Conservation (phyloP, 371 early-diverging fungal species). For the Thermomucor indicae-seudaticae region DNA sequence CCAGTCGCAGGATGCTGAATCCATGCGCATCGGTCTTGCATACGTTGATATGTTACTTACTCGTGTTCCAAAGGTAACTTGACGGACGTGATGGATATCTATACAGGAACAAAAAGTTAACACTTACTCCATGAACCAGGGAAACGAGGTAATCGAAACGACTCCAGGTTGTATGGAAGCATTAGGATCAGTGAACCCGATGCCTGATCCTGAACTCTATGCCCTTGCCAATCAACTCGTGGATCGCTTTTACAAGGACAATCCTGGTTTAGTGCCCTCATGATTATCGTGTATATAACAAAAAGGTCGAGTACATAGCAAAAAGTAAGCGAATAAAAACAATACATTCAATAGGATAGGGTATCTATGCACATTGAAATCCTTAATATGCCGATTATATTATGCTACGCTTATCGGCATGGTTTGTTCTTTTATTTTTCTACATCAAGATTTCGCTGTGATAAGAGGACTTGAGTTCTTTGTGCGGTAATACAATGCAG, state of each 20-base stretch:
- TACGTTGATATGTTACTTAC: conserved; percentile 45
- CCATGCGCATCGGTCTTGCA: conserved; percentile 40
- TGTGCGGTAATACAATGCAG: conserved; percentile 96
- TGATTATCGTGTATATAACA: too few relatives aligned
- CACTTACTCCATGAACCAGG: conserved; percentile 2
- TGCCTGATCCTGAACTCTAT: conserved; percentile 21
- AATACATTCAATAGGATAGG: too few relatives aligned
- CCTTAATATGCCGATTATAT: too few relatives aligned
- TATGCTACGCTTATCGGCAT: too few relatives aligned
- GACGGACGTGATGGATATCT: background rate
- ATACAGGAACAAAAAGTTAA: background rate
- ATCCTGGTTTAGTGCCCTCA: conserved; percentile 7
- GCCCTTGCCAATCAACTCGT: conserved; percentile 18
- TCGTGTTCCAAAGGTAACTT: conserved; percentile 18
- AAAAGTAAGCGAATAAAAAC: too few relatives aligned
- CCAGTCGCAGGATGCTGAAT: conserved; percentile 45
- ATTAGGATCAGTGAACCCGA: conserved; percentile 16
- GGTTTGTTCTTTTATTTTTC: conserved; percentile 10
- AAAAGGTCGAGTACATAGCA: too few relatives aligned
- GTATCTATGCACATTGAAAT: too few relatives aligned
- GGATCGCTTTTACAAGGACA: conserved; percentile 17
- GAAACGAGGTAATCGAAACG: conserved; percentile 15
- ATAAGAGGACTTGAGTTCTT: conserved; percentile 86
- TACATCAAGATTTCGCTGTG: conserved; percentile 96
- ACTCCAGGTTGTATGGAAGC: conserved; percentile 16